phyloP scores from a whole-genome alignment of 2,329 filamentous ascomycete species.

The Trichoderma sp. region DNA sequence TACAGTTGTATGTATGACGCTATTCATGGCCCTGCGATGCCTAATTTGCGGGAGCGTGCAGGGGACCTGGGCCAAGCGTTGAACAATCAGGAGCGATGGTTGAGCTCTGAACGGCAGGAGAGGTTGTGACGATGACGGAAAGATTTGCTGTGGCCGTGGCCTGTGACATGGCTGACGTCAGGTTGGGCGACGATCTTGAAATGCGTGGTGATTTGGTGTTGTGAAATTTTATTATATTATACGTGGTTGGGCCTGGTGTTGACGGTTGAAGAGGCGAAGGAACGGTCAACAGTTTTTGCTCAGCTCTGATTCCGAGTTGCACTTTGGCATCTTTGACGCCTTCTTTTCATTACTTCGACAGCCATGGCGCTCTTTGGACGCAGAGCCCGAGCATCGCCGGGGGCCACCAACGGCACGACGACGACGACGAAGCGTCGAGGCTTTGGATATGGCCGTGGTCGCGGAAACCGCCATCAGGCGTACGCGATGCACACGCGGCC shows the following conservation, averaged over 20 bases:
- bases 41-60: constrained; percentile 13
- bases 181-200: neutral
- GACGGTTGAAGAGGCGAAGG: neutral
- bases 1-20: constrained; percentile 18
- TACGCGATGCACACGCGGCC: constrained; percentile 55
- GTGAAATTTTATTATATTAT: neutral
- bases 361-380: constrained; percentile 21
- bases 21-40: neutral
- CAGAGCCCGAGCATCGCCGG: neutral
- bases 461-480: neutral
- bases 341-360: neutral
- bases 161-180: constrained; percentile 11
- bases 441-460: neutral
- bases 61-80: neutral
- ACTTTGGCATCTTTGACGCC: neutral
- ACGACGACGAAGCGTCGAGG: neutral
- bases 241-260: neutral
- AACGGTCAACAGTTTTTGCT: neutral
- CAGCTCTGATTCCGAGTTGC: neutral
- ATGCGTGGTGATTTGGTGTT: neutral
- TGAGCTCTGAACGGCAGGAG: neutral
- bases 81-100: neutral
- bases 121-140: constrained; percentile 11
- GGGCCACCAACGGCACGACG: neutral
- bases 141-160: neutral